Conservation (phyloP, 2,329 filamentous ascomycete genomes). For the Pestalotiopsis sp. region DNA sequence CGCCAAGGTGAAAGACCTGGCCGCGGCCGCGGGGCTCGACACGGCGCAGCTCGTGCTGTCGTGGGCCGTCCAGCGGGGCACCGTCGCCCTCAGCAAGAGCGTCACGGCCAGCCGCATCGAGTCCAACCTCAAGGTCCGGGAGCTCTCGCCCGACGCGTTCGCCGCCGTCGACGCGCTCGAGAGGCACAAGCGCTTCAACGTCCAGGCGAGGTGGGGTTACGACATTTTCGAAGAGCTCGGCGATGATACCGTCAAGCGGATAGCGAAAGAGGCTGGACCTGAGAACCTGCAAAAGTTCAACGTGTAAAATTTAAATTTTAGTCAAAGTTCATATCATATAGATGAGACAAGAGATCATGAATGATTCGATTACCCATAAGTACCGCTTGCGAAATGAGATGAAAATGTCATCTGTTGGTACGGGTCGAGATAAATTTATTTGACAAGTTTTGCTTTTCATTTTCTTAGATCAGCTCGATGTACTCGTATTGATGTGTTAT, state of each 20-base stretch:
- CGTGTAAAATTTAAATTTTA: background rate
- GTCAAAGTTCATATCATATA: no score
- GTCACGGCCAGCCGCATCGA: constrained; percentile 54
- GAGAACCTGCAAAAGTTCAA: constrained; percentile 29
- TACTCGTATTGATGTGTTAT: no score
- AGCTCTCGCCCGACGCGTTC: constrained; percentile 38
- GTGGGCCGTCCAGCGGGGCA: constrained; percentile 58
- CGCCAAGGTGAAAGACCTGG: constrained; percentile 45
- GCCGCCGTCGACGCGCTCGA: constrained; percentile 41
- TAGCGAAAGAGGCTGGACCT: constrained; percentile 34
- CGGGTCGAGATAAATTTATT: no score
- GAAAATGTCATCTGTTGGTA: no score
- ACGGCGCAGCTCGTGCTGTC: constrained; percentile 53
- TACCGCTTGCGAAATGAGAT: no score
- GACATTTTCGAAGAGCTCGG: constrained; percentile 47
- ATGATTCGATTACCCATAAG: no score
- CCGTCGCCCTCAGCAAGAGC: constrained; percentile 56
- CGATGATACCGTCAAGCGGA: constrained; percentile 36
- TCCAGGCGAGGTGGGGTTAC: constrained; percentile 42
- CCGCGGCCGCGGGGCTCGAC: constrained; percentile 39
- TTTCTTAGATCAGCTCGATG: no score
- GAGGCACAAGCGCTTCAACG: constrained; percentile 45
- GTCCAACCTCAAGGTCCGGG: constrained; percentile 43
- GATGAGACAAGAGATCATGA: no score
- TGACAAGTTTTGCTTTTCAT: no score